These are phyloP conservation scores for Poa annua DNA, from an alignment of 176 grass and related monocot species.

Conservation along the genomic window DNA sequence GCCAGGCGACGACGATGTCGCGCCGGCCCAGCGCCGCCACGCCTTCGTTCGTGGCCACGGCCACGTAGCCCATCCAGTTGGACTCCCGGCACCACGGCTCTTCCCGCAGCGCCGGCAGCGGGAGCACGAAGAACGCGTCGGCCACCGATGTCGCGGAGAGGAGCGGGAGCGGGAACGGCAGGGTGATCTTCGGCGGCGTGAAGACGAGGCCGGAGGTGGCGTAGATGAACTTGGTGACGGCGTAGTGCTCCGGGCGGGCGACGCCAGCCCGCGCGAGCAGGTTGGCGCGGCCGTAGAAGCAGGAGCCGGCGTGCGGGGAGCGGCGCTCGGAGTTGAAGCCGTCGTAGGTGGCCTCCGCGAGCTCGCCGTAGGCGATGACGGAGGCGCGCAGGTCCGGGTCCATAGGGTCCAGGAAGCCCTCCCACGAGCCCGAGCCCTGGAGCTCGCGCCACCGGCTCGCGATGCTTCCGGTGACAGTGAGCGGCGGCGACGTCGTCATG, in stretches of 20 bases:
- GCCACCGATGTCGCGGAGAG: conserved; percentile 36
- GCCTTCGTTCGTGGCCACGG: conserved; percentile 81
- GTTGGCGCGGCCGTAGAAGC: conserved; percentile 45
- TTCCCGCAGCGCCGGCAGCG: conserved; percentile 32
- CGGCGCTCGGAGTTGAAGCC: conserved; percentile 66
- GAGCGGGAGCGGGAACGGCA: not conserved
- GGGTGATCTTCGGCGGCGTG: too few relatives aligned
- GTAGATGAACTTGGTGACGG: conserved; percentile 75
- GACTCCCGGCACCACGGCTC: conserved; percentile 62
- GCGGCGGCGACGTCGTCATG: conserved; percentile 20
- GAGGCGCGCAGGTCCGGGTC: conserved; percentile 73
- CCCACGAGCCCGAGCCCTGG: conserved; percentile 63
- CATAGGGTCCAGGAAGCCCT: conserved; percentile 67
- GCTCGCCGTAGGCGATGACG: conserved; percentile 77
- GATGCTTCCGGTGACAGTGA: conserved; percentile 56
- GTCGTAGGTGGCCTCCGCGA: conserved; percentile 71
- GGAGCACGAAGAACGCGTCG: conserved; percentile 65
- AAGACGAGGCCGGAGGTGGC: conserved; percentile 53
- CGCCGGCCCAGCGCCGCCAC: conserved; percentile 66
- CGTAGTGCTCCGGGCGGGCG: conserved; percentile 42
- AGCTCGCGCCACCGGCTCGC: conserved; percentile 79
- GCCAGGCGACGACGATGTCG: conserved; percentile 85
- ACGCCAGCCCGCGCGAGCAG: conserved; percentile 39
- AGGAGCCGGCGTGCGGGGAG: conserved; percentile 73
- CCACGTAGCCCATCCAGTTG: conserved; percentile 93